Percentiles rank a stretch among this genome's conserved stretches.
Conservation (phyloP, 2,329 filamentous ascomycete genomes). For the Alternaria sp. region DNA sequence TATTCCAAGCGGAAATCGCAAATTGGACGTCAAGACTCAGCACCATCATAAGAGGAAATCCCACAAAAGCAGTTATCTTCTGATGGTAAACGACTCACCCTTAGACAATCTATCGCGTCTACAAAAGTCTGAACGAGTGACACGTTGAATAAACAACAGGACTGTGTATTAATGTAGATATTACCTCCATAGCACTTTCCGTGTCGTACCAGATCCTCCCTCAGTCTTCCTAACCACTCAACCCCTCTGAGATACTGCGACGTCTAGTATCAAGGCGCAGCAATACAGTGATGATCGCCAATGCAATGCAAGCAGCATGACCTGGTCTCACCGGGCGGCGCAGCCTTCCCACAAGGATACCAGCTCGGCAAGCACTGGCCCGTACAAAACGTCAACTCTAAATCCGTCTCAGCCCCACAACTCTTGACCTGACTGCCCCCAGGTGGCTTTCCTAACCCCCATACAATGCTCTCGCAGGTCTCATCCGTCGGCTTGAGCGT, state of each 20-base stretch:
- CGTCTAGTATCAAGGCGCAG: conserved; percentile 17
- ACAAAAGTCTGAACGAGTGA: neutral
- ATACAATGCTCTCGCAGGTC: conserved; percentile 36
- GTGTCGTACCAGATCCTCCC: neutral
- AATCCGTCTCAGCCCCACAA: conserved; percentile 33
- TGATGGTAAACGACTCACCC: too few relatives aligned
- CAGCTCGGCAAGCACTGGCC: conserved; percentile 44
- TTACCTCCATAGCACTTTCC: neutral
- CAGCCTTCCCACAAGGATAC: conserved; percentile 35
- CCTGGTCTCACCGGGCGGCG: conserved; percentile 32
- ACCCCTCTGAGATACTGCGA: neutral
- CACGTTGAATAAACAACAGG: neutral
- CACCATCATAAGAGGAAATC: too few relatives aligned
- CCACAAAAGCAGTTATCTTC: neutral
- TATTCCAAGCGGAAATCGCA: too few relatives aligned
- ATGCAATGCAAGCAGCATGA: conserved; percentile 43
- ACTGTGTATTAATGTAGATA: neutral
- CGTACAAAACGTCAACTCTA: conserved; percentile 43
- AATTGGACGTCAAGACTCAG: too few relatives aligned
- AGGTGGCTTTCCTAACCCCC: conserved; percentile 35
- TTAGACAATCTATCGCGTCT: neutral
- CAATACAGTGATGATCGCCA: conserved; percentile 41
- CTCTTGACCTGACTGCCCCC: conserved; percentile 35
- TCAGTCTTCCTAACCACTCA: neutral
- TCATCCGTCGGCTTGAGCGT: conserved; percentile 36